A percentile compares a stretch with the other conserved stretches of the same genome.
These are phyloP conservation scores for Vigna unguiculata DNA, from an alignment of 306 rosid species.

Conservation along the genomic window DNA sequence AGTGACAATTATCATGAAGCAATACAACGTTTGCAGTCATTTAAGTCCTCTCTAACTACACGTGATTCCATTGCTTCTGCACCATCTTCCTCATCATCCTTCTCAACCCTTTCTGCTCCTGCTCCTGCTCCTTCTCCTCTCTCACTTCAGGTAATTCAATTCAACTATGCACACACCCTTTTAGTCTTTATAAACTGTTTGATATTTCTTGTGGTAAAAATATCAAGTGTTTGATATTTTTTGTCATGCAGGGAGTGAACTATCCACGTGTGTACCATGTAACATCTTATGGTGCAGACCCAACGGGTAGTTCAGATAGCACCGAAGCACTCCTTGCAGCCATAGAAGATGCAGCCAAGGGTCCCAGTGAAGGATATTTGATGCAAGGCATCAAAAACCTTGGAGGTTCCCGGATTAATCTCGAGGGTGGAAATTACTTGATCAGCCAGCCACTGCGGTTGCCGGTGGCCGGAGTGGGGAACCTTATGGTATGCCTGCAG, in stretches of 20 bases:
- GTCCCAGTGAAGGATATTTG: slow-evolving; percentile 53
- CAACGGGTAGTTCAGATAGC: slow-evolving; percentile 79
- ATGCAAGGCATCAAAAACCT: slow-evolving; percentile 69
- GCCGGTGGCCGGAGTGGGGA: slow-evolving; percentile 71
- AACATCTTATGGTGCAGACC: slow-evolving; percentile 88
- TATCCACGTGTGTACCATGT: slow-evolving; percentile 60
- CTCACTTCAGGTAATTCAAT: slow-evolving; percentile 46
- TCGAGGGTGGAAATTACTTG: slow-evolving; percentile 81
- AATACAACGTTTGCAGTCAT: slow-evolving; percentile 49
- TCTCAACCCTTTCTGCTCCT: slow-evolving; percentile 38
- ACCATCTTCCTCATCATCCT: slow-evolving; percentile 43
- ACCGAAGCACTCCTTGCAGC: slow-evolving; percentile 70
- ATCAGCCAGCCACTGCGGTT: slow-evolving; percentile 65
- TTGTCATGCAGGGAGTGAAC: slow-evolving; percentile 53
- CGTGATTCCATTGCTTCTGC: slow-evolving; percentile 53
- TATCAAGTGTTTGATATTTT: slow-evolving; percentile 40
- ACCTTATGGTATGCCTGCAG: slow-evolving; percentile 68
- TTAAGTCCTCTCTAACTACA: slow-evolving; percentile 51
- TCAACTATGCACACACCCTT: background rate
- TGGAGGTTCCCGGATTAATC: slow-evolving; percentile 77
- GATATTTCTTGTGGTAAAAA: slow-evolving; percentile 31
- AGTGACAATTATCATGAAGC: slow-evolving; percentile 35
- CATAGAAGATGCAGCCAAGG: slow-evolving; percentile 65
- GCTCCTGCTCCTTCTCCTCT: slow-evolving; percentile 36
- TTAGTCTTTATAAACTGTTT: slow-evolving; percentile 26